Evolutionary conservation across 257 asterid genomes (phyloP).

Genomic region (Jaltomata sinuosa): DNA sequence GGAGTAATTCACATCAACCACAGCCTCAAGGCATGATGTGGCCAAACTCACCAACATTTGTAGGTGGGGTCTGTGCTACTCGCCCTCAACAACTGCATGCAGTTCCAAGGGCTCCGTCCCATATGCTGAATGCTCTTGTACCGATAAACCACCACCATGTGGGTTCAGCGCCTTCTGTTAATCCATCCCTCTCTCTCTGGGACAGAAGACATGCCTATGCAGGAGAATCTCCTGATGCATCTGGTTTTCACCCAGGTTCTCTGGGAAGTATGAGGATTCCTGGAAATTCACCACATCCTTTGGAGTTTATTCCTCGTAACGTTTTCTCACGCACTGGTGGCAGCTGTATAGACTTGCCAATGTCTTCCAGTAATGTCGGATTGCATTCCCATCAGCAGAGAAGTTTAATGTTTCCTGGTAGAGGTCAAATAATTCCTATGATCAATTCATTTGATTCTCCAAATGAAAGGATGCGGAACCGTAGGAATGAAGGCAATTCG

Average conservation of each 20-base stretch:
- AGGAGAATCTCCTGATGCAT: slow-evolving; percentile 82
- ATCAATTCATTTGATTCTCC: slow-evolving; percentile 86
- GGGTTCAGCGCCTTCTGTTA: slow-evolving; percentile 92
- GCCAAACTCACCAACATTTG: slow-evolving; percentile 79
- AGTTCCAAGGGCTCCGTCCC: slow-evolving; percentile 66
- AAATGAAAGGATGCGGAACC: slow-evolving; percentile 71
- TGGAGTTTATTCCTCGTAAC: slow-evolving; percentile 69
- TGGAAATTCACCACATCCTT: slow-evolving; percentile 69
- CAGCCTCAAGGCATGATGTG: slow-evolving; percentile 66
- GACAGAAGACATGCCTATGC: slow-evolving; percentile 64
- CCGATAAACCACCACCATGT: slow-evolving; percentile 74
- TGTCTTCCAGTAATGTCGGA: slow-evolving; percentile 62
- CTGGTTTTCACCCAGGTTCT: slow-evolving; percentile 85
- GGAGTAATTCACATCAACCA: slow-evolving; percentile 67
- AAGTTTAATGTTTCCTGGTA: slow-evolving; percentile 75
- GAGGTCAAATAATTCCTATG: slow-evolving; percentile 89
- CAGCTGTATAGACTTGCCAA: slow-evolving; percentile 59
- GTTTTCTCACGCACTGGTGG: slow-evolving; percentile 65
- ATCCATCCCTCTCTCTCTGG: slow-evolving; percentile 80
- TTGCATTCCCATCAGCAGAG: slow-evolving; percentile 77
- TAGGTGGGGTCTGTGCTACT: slow-evolving; percentile 52
- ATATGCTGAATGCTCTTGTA: slow-evolving; percentile 47
- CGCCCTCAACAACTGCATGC: slow-evolving; percentile 71
- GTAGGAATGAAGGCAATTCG: slow-evolving; percentile 65
- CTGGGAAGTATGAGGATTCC: slow-evolving; percentile 79